Conservation (phyloP, 441 rosid species). For the Francoa sonchifolia region DNA sequence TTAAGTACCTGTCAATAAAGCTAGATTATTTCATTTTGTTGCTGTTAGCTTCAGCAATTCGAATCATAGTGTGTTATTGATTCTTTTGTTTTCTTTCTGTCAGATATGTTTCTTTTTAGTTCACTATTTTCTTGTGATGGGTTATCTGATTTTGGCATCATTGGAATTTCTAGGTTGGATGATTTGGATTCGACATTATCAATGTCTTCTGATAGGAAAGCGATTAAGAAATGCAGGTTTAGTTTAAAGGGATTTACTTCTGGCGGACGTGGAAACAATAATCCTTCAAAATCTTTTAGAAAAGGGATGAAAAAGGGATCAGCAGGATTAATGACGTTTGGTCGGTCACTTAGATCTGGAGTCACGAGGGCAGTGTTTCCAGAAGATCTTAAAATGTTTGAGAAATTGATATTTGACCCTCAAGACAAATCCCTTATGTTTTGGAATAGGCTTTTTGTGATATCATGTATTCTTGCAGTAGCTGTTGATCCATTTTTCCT, state of each 20-base stretch:
- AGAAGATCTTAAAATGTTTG: constrained; percentile 85
- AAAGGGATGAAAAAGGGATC: constrained; percentile 75
- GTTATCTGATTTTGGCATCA: too few relatives aligned
- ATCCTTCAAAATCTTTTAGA: constrained; percentile 59
- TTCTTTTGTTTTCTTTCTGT: too few relatives aligned
- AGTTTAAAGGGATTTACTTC: constrained; percentile 48
- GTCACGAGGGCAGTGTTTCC: constrained; percentile 89
- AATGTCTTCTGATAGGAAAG: constrained; percentile 45
- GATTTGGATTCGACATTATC: constrained; percentile 79
- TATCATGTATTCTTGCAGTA: constrained; percentile 77
- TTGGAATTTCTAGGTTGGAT: constrained; percentile 53
- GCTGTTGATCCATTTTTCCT: constrained; percentile 85
- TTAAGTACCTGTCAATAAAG: too few relatives aligned
- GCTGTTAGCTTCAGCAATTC: too few relatives aligned
- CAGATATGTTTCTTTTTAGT: too few relatives aligned
- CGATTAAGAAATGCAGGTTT: constrained; percentile 54
- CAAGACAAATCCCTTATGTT: constrained; percentile 73
- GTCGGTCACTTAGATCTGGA: constrained; percentile 81
- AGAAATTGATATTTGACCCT: constrained; percentile 84
- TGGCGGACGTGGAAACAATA: constrained; percentile 30
- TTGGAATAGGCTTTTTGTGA: constrained; percentile 64
- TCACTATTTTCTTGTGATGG: too few relatives aligned
- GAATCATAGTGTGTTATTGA: not conserved
- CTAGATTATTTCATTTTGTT: too few relatives aligned
- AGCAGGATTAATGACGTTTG: constrained; percentile 80